phyloP scores from a whole-genome alignment of 306 rosid genomes.

The Trifolium fragiferum region DNA sequence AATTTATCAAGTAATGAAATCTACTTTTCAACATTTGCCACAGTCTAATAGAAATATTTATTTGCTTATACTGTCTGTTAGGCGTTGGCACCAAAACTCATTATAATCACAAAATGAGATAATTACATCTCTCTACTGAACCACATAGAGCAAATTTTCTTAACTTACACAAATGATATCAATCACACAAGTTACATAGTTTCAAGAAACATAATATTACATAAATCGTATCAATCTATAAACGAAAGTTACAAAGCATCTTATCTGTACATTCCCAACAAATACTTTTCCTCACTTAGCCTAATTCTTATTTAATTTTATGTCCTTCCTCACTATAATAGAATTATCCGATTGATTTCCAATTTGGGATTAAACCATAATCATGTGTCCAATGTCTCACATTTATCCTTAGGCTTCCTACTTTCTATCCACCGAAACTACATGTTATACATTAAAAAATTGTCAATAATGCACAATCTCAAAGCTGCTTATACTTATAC shows the following conservation, averaged over 20 bases:
- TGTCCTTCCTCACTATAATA: not conserved
- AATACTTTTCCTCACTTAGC: not conserved
- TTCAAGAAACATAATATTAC: not conserved
- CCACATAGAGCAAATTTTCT: slow-evolving; percentile 2
- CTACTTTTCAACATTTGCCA: slow-evolving; percentile 12
- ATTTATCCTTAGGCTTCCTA: not conserved
- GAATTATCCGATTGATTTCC: slow-evolving; percentile 2
- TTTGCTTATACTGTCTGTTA: not conserved
- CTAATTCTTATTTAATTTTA: slow-evolving; percentile 20
- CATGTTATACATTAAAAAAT: slow-evolving; percentile 19
- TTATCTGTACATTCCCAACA: slow-evolving; percentile 9
- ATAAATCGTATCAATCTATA: not conserved
- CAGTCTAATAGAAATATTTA: not conserved
- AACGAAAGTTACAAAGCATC: not conserved
- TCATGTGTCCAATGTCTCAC: not conserved
- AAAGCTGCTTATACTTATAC: not conserved
- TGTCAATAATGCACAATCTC: not conserved
- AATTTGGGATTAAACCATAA: not conserved
- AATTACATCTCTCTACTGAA: not conserved
- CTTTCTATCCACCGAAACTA: not conserved
- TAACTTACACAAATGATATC: slow-evolving; percentile 2
- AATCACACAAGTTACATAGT: not conserved
- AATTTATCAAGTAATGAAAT: slow-evolving; percentile 29
- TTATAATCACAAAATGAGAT: not conserved
- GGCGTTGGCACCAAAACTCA: too few species aligned